Evolutionary conservation across 116 monocot genomes (phyloP).

Genomic region (Phalaenopsis hybrid): DNA sequence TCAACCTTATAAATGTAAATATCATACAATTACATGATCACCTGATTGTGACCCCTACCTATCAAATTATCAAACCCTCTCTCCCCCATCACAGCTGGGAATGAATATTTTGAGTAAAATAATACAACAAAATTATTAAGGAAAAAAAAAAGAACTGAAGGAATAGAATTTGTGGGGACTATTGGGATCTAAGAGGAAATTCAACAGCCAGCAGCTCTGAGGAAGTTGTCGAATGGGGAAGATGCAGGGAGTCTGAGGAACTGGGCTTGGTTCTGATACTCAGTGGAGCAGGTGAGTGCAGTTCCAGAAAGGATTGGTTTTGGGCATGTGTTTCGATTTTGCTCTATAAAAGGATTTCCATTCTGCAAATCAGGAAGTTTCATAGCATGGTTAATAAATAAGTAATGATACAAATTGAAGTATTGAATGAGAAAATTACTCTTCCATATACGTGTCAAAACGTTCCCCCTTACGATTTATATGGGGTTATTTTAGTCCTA

Average conservation of each 20-base stretch:
- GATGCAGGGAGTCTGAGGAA: slow-evolving; percentile 36
- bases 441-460: too few relatives aligned
- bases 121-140: neutral
- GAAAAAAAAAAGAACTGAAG: neutral
- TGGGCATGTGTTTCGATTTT: neutral
- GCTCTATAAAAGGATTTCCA: slow-evolving; percentile 21
- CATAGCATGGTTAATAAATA: too few relatives aligned
- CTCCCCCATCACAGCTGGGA: too few relatives aligned
- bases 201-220: slow-evolving; percentile 36
- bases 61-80: too few relatives aligned
- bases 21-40: neutral
- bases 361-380: slow-evolving; percentile 12
- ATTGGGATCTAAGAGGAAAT: neutral
- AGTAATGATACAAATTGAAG: too few relatives aligned
- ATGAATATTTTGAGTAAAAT: neutral
- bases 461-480: too few relatives aligned
- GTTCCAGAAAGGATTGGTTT: slow-evolving; percentile 5
- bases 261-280: slow-evolving; percentile 15
- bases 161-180: neutral
- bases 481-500: too few relatives aligned
- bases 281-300: slow-evolving; percentile 1
- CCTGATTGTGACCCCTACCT: neutral
- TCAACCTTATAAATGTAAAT: neutral
- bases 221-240: slow-evolving; percentile 48
- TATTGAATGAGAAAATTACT: too few relatives aligned